Evolutionary conservation across 2,329 filamentous ascomycete genomes (phyloP).

Genomic region (Neonectria ditissima): DNA sequence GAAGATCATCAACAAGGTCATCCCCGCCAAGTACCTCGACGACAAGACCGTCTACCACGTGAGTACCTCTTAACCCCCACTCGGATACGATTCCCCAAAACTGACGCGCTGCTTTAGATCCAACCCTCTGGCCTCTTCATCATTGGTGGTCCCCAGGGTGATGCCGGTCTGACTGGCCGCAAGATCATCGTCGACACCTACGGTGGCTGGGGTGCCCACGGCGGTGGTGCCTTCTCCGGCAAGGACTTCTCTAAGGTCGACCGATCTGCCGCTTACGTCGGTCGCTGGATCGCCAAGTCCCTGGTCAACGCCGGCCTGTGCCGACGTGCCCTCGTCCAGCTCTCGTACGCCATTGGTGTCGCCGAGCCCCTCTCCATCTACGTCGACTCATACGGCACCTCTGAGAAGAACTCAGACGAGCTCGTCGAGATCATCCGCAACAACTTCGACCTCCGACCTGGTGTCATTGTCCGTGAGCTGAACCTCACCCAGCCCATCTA

Average conservation of each 20-base stretch:
- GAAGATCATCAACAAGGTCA: conserved; percentile 96
- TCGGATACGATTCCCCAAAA: not conserved
- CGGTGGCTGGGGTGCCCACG: conserved; percentile 99
- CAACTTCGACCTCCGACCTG: conserved; percentile 98
- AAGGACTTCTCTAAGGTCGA: conserved; percentile 99
- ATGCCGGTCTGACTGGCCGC: conserved; percentile 96
- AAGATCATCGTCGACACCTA: conserved; percentile 99
- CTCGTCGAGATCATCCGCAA: conserved; percentile 92
- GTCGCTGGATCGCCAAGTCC: conserved; percentile 99
- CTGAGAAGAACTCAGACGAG: conserved; percentile 87
- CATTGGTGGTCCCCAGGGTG: conserved; percentile 98
- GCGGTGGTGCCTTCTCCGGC: conserved; percentile 99
- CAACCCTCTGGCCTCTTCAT: conserved; percentile 99
- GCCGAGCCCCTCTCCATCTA: conserved; percentile 98
- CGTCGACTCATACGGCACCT: conserved; percentile 98
- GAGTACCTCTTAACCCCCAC: conserved; percentile 51
- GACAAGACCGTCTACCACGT: conserved; percentile 96
- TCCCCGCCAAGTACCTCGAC: conserved; percentile 91
- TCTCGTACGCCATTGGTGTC: conserved; percentile 99
- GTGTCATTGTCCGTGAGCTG: conserved; percentile 98
- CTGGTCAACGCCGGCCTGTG: conserved; percentile 89
- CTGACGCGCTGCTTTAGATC: conserved; percentile 63
- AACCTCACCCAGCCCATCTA: conserved; percentile 97
- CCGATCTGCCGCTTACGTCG: conserved; percentile 96
- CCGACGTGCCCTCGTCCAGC: conserved; percentile 94